A percentile compares a stretch with the other conserved stretches of the same genome.
Evolutionary conservation across 768 basidiomycete genomes (phyloP).

Genomic region (Dioszegia aurantiaca): DNA sequence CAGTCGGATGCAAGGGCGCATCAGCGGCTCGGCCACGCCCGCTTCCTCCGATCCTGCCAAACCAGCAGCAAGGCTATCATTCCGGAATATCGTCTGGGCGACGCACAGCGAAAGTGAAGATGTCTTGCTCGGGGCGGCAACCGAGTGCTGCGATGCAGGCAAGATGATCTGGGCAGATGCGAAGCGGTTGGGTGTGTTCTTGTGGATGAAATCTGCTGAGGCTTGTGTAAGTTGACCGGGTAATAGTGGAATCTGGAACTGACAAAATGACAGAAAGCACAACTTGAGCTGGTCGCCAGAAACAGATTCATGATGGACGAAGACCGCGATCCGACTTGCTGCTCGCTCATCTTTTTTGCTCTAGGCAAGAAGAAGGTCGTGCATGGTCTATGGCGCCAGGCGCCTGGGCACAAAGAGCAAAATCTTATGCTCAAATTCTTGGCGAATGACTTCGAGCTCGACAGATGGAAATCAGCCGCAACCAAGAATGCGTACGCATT

Average conservation of each 20-base stretch:
- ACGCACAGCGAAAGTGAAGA: conserved; percentile 94
- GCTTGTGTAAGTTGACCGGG: conserved; percentile 61
- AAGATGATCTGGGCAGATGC: conserved; percentile 92
- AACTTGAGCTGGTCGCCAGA: conserved; percentile 82
- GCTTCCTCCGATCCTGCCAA: not conserved
- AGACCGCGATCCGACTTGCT: conserved; percentile 78
- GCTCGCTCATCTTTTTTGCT: conserved; percentile 92
- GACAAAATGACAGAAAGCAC: conserved; percentile 44
- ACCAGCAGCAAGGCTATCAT: conserved; percentile 29
- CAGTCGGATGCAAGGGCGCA: conserved; percentile 61
- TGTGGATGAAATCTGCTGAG: conserved; percentile 82
- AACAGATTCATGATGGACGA: conserved; percentile 90
- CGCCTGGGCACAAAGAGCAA: conserved; percentile 89
- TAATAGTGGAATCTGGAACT: not conserved
- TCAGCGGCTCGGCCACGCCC: conserved; percentile 27
- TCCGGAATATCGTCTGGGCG: conserved; percentile 93
- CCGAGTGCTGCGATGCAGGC: conserved; percentile 64
- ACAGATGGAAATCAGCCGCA: conserved; percentile 87
- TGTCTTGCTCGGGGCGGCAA: conserved; percentile 68
- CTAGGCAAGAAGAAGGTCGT: conserved; percentile 88
- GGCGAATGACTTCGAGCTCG: conserved; percentile 76
- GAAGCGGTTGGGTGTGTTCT: conserved; percentile 73
- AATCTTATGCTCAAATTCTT: conserved; percentile 84
- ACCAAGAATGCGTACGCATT: conserved; percentile 94
- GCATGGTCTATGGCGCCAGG: conserved; percentile 92